Conservation (phyloP, 805 yeast species). For the Kazachstania kunashirensis region DNA sequence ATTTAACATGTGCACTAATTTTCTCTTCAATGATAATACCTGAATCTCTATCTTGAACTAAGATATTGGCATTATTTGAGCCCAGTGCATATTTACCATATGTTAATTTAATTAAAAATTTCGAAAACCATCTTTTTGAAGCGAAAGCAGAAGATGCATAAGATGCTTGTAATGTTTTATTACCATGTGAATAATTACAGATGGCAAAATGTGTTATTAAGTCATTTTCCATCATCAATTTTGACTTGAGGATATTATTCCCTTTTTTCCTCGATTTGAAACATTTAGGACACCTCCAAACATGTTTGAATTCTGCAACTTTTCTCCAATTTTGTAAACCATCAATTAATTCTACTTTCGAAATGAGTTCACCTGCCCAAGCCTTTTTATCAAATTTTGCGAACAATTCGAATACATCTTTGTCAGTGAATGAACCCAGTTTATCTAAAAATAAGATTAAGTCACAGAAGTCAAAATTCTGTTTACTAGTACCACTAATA, state of each 20-base stretch:
- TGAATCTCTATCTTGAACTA: slow-evolving; percentile 84
- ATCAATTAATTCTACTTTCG: slow-evolving; percentile 37
- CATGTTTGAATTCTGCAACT: slow-evolving; percentile 33
- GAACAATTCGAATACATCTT: slow-evolving; percentile 47
- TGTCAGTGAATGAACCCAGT: slow-evolving; percentile 39
- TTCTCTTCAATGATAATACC: slow-evolving; percentile 90
- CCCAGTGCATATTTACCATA: slow-evolving; percentile 85
- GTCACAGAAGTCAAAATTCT: slow-evolving; percentile 41
- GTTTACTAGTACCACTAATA: slow-evolving; percentile 34
- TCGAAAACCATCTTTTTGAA: slow-evolving; percentile 80
- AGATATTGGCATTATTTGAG: slow-evolving; percentile 82
- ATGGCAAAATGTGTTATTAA: slow-evolving; percentile 80
- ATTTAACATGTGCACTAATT: slow-evolving; percentile 77
- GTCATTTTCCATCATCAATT: slow-evolving; percentile 38
- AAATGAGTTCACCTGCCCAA: slow-evolving; percentile 47
- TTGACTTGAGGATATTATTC: slow-evolving; percentile 29
- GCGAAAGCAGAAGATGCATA: slow-evolving; percentile 78
- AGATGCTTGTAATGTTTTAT: slow-evolving; percentile 50
- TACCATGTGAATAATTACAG: slow-evolving; percentile 66
- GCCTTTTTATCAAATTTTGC: slow-evolving; percentile 36
- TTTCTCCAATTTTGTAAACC: slow-evolving; percentile 36
- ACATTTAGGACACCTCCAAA: slow-evolving; percentile 77
- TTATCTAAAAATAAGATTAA: slow-evolving; percentile 50
- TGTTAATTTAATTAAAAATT: slow-evolving; percentile 69
- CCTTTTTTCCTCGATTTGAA: slow-evolving; percentile 45